Evolutionary conservation across 768 basidiomycete genomes (phyloP), one percentile per base, ranked within the genome.

Genomic region (Gloeophyllum trabeum): DNA sequence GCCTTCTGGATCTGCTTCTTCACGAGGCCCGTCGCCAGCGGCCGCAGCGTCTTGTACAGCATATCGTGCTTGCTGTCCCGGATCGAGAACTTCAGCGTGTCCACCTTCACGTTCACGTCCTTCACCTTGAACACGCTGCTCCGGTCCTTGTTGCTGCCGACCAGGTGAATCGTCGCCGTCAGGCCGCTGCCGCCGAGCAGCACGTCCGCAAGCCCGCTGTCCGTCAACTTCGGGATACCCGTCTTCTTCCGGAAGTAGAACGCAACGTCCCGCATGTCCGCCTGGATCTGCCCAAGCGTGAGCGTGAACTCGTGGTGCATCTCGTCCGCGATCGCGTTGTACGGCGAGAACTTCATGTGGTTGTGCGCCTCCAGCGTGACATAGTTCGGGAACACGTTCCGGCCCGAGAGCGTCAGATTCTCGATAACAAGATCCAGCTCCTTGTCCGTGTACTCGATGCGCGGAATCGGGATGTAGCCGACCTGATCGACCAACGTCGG

Each of bases 391-490:
- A 93, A 82, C 2, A 99, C 63, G 63, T 97, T 94, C 32, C 80
- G 76, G 6, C 89, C 89, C 46, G 86, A 80, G 14, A 93, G 69
- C 1, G 86, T 84, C 24, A 97, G 73, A 59, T 94, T 97, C 69
- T 97, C 94, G 48, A 97, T 77, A 44, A 94, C 87, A 35, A 96
- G 72, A 51, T 96, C 93, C 46, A 93, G 63, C 4, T 69, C 55
- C 40, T 89, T 81, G 60, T 94, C 90, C 25, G 84, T 82, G 64
- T 96, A 98, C 61, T 96, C 93, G 56, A 92, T 77, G 25, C 91
- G 81, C 0, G 94, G 94, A 49, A 98, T 93, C 5, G 91, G 91
- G 42, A 93, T 56, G 52, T 88, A 83, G 18, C 81, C 82, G 39
- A 83, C 67, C 64, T 83, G 70, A 26, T 83, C 70, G 51, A 92